Percentiles rank a stretch among this genome's conserved stretches.
Conservation (phyloP, 306 rosid species). For the Quercus variabilis region DNA sequence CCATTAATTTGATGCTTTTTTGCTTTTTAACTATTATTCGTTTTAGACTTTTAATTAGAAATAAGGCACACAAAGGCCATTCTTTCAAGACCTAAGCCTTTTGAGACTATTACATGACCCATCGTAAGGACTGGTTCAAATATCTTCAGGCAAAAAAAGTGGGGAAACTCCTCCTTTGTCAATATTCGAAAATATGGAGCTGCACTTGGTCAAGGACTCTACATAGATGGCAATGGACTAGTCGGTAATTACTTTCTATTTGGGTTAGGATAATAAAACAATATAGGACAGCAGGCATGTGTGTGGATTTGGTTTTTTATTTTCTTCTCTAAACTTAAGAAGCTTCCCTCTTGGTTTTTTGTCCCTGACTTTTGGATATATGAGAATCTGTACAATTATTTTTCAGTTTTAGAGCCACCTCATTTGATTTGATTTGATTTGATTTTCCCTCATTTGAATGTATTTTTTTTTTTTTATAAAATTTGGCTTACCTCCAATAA, state of each 20-base stretch:
- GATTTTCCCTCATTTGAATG: too few species aligned
- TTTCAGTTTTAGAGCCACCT: too few species aligned
- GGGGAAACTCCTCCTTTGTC: background rate
- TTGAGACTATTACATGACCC: background rate
- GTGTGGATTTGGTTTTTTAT: background rate
- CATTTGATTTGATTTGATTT: too few species aligned
- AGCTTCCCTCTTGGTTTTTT: background rate
- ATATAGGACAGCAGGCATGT: background rate
- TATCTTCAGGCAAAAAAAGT: background rate
- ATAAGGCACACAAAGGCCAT: background rate
- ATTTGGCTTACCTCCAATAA: too few species aligned
- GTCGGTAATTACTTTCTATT: constrained; percentile 7
- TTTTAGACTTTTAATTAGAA: background rate
- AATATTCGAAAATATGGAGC: background rate
- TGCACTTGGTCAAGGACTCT: constrained; percentile 2
- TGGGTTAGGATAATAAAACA: background rate
- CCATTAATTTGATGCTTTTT: background rate
- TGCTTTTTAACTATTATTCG: background rate
- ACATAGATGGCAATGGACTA: constrained; percentile 9
- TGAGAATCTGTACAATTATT: too few species aligned
- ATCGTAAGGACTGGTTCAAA: background rate
- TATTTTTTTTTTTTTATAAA: too few species aligned
- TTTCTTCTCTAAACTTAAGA: background rate
- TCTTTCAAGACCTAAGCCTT: background rate
- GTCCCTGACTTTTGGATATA: too few species aligned